Percentiles rank a stretch among this genome's conserved stretches.
Evolutionary conservation across 495 filamentous ascomycete genomes (phyloP).

Genomic region (Hypoxylon trugodes): DNA sequence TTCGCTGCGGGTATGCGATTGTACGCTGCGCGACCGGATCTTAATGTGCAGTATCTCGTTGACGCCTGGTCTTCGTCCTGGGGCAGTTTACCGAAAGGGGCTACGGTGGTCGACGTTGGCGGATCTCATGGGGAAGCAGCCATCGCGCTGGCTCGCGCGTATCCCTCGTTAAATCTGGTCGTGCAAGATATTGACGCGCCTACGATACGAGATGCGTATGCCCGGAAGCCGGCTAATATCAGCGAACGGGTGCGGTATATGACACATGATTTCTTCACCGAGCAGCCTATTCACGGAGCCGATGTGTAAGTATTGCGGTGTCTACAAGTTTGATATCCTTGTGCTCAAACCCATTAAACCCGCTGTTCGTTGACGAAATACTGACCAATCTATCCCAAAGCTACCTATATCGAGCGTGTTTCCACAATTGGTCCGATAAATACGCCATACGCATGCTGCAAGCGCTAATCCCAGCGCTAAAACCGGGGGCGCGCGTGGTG

Average conservation of each 20-base stretch:
- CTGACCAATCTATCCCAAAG: no score
- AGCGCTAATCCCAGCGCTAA: conserved; percentile 49
- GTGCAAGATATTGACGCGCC: conserved; percentile 52
- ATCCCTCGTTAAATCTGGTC: conserved; percentile 45
- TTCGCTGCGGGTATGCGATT: conserved; percentile 50
- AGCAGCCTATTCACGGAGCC: conserved; percentile 52
- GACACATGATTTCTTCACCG: conserved; percentile 54
- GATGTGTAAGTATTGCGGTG: no score
- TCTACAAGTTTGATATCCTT: no score
- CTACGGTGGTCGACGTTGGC: conserved; percentile 55
- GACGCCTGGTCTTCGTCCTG: conserved; percentile 47
- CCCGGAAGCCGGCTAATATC: conserved; percentile 37
- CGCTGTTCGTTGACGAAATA: no score
- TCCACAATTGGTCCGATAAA: conserved; percentile 58
- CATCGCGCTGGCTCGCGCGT: conserved; percentile 45
- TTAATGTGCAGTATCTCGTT: conserved; percentile 41
- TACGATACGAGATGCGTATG: conserved; percentile 36
- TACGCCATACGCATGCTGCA: conserved; percentile 51
- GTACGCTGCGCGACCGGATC: conserved; percentile 39
- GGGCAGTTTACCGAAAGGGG: conserved; percentile 20
- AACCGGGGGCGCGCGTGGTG: conserved; percentile 44
- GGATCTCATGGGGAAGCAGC: conserved; percentile 51
- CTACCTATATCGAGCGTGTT: conserved; percentile 58
- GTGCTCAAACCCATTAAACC: no score
- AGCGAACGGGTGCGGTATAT: conserved; percentile 43